Base-by-base conservation (phyloP, 352 stramenopile genomes). In the Globisporangium lucens region DNA sequence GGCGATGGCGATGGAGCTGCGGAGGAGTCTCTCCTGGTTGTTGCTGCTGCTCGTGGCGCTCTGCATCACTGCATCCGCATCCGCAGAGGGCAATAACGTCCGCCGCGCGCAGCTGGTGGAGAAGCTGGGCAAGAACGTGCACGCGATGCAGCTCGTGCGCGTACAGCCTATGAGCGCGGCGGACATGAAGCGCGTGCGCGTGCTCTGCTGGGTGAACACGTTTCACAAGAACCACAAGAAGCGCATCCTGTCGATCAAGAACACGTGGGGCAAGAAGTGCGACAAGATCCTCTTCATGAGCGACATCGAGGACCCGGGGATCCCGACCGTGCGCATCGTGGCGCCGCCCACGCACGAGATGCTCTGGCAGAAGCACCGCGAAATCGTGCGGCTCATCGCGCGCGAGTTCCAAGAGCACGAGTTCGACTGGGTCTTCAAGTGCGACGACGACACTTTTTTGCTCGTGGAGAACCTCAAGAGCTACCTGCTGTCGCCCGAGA, bases 241-340 rank as follows among this genome's bases (percentile, higher is more conserved):
- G 60, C 82, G 85, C 13, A 56, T 94, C 52, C 73, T 30, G 24
- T 68, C 86, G 24, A 94, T 96, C 66, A 83, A 93, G 70, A 67
- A 66, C 41, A 94, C 86, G 66, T 96, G 88, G 88, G 88, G 86
- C 24, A 68, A 64, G 2, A 88, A 89, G 58, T 96, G 88, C 66
- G 88, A 94, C 72, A 94, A 94, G 75, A 68, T 96, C n/a, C 59
- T 96, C 1, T 94, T 96, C 68, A 94, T 96, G 83, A 96, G 88
- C 65, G 79, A 96, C 70, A 56, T 80, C 5, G 82, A 93, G 70
- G 86, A 96, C 61, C 43, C 71, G 24, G 41, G 24, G 30, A 73
- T 94, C 62, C 83, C 83, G 1, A 94, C 84, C 0, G 83, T 93
- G 41, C 76, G 76, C 33, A 86, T 93, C 60, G 70, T 70, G 33